phyloP scores from a whole-genome alignment of 1,284 basidiomycete genomes.

The Ceratobasidium sp. region DNA sequence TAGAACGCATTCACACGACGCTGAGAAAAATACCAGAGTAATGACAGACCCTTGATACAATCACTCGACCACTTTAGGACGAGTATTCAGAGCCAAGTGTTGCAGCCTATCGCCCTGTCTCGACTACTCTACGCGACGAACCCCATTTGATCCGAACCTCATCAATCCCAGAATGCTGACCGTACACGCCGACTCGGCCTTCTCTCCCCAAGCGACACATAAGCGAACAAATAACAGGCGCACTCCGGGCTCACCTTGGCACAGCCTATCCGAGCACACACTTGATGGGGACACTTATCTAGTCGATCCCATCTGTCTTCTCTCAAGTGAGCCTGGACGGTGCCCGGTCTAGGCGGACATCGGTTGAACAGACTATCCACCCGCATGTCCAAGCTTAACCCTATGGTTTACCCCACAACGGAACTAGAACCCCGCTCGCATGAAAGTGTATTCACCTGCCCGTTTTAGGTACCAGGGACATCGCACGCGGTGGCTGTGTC shows the following conservation, averaged over 20 bases:
- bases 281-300: no score
- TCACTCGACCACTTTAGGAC: not conserved
- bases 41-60: slow-evolving; percentile 27
- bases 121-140: not conserved
- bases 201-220: not conserved
- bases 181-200: slow-evolving; percentile 12
- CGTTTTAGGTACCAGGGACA: not conserved
- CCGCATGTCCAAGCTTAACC: not conserved
- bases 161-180: not conserved
- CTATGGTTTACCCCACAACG: not conserved
- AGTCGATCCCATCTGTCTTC: no score
- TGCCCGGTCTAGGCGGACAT: not conserved
- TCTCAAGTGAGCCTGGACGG: slow-evolving; percentile 9
- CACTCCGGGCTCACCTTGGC: not conserved
- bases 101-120: not conserved
- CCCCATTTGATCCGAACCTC: slow-evolving; percentile 11
- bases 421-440: not conserved
- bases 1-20: not conserved
- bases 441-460: not conserved
- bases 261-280: not conserved
- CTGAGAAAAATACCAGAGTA: not conserved
- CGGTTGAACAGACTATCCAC: not conserved
- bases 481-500: slow-evolving; percentile 22
- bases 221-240: not conserved
- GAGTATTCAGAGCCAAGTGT: not conserved